phyloP scores from a whole-genome alignment of 225 moss, liverwort and hornwort species.

The Neckera pumila region DNA sequence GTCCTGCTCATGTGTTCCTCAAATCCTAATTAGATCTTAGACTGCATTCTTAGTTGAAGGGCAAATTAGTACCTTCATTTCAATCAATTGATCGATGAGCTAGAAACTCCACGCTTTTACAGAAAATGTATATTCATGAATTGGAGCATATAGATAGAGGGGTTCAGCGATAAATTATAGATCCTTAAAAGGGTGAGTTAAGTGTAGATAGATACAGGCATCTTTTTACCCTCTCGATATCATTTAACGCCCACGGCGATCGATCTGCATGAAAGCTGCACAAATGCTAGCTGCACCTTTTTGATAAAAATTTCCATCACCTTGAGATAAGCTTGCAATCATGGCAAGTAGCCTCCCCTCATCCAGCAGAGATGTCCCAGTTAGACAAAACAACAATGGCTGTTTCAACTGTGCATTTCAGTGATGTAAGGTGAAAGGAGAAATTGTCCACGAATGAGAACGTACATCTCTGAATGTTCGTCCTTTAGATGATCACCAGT shows the following conservation, averaged over 20 bases:
- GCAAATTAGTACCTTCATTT: not conserved
- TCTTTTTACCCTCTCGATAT: not conserved
- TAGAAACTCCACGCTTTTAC: not conserved
- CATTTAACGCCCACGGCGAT: not conserved
- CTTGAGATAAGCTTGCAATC: not conserved
- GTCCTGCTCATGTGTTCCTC: constrained; percentile 2
- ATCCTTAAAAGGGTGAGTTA: not conserved
- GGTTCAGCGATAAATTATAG: not conserved
- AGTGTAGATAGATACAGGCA: not conserved
- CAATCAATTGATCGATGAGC: not conserved
- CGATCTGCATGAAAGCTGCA: not conserved
- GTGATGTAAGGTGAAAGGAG: not conserved
- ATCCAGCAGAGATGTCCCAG: not conserved
- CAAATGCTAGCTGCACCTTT: not conserved
- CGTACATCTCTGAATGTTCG: not conserved
- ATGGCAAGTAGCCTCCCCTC: not conserved
- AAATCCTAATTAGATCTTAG: not conserved
- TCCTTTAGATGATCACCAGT: not conserved
- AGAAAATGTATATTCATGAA: not conserved
- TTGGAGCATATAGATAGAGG: not conserved
- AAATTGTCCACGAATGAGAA: not conserved
- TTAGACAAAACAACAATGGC: not conserved
- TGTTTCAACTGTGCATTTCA: not conserved
- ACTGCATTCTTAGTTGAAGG: not conserved
- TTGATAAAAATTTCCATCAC: not conserved